Conservation (phyloP, 2,329 filamentous ascomycete genomes). For the Colletotrichum magnum region DNA sequence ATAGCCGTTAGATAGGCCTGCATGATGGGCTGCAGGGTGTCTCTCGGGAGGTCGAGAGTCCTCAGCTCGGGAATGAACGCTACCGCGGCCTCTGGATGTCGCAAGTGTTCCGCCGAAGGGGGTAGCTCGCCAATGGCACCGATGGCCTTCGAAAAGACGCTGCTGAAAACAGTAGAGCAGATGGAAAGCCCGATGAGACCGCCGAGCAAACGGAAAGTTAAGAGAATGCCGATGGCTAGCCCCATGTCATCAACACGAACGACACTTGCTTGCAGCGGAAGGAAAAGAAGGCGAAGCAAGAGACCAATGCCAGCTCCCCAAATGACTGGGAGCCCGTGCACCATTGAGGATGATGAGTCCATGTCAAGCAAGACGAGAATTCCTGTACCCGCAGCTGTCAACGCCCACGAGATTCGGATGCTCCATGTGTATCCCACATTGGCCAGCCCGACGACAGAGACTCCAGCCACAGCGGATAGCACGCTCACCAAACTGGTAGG, state of each 20-base stretch:
- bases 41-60: slow-evolving; percentile 12
- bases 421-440: too few relatives aligned
- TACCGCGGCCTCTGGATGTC: slow-evolving; percentile 41
- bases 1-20: slow-evolving; percentile 23
- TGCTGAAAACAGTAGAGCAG: slow-evolving; percentile 51
- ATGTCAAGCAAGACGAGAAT: too few relatives aligned
- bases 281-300: slow-evolving; percentile 37
- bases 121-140: slow-evolving; percentile 32
- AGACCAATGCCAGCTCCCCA: slow-evolving; percentile 44
- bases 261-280: slow-evolving; percentile 53
- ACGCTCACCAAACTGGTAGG: slow-evolving; percentile 44
- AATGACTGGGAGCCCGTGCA: too few relatives aligned
- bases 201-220: slow-evolving; percentile 54
- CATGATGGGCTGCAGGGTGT: slow-evolving; percentile 7
- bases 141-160: slow-evolving; percentile 45
- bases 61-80: slow-evolving; percentile 40
- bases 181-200: slow-evolving; percentile 53
- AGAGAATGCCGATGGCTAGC: slow-evolving; percentile 50
- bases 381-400: too few relatives aligned
- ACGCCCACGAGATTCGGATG: too few relatives aligned
- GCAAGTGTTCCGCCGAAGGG: slow-evolving; percentile 25
- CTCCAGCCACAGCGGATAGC: slow-evolving; percentile 43
- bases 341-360: too few relatives aligned
- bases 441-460: too few relatives aligned
- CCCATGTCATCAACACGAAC: slow-evolving; percentile 51